Conservation (phyloP, 805 yeast genomes). For the Starmerella vaccinii region DNA sequence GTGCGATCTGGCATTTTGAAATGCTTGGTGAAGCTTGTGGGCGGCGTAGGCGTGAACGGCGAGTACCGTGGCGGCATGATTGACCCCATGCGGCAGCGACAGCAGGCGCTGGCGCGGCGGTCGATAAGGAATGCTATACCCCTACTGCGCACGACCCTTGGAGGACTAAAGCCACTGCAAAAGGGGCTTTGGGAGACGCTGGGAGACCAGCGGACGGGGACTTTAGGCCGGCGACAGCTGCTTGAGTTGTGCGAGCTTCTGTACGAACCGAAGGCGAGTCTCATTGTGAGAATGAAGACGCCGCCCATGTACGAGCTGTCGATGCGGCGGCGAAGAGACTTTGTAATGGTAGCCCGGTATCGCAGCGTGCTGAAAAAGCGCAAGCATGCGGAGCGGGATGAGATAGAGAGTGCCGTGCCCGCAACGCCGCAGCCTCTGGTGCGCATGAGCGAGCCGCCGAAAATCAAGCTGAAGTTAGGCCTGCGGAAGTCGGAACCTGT, state of each 20-base stretch:
- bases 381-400: conserved; percentile 1
- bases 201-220: conserved; percentile 46
- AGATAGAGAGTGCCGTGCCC: not conserved
- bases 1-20: conserved; percentile 43
- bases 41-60: conserved; percentile 58
- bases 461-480: conserved; percentile 10
- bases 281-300: conserved; percentile 50
- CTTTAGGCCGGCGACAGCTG: conserved; percentile 50
- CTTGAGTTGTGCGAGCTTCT: conserved; percentile 58
- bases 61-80: conserved; percentile 24
- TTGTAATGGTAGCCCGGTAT: conserved; percentile 41
- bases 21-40: conserved; percentile 43
- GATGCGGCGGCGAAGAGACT: conserved; percentile 40
- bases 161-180: conserved; percentile 44
- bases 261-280: conserved; percentile 49
- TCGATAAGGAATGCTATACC: conserved; percentile 58
- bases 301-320: conserved; percentile 62
- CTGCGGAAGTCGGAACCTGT: not conserved
- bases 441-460: conserved; percentile 3
- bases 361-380: conserved; percentile 21
- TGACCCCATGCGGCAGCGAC: conserved; percentile 40
- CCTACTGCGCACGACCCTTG: conserved; percentile 48
- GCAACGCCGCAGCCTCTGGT: not conserved
- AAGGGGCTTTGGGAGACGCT: conserved; percentile 58
- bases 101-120: conserved; percentile 56